Conservation (phyloP, 805 yeast genomes). For the Yarrowia yakushimensis region DNA sequence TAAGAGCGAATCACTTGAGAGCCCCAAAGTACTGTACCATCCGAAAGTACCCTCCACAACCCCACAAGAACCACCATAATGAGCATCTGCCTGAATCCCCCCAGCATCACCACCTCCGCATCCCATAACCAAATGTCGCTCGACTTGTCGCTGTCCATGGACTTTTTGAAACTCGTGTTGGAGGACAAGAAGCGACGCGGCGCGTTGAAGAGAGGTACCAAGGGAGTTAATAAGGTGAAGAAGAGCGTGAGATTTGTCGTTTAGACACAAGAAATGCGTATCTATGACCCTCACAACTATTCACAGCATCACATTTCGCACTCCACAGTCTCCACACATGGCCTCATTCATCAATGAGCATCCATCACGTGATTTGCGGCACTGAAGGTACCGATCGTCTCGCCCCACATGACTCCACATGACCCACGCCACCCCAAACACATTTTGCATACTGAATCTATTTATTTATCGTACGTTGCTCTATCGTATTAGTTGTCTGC, state of each 20-base stretch:
- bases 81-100: constrained; percentile 11
- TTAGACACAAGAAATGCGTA: no score
- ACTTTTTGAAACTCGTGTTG: constrained; percentile 7
- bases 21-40: no score
- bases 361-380: not conserved
- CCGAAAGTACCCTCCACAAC: no score
- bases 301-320: not conserved
- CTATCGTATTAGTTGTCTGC: not conserved
- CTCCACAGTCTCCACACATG: not conserved
- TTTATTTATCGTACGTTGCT: constrained; percentile 9
- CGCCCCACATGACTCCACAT: not conserved
- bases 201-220: not conserved
- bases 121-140: not conserved
- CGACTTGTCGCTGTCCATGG: constrained; percentile 9
- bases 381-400: no score
- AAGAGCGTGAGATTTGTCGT: constrained; percentile 8
- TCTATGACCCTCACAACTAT: no score
- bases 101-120: not conserved
- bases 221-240: constrained; percentile 9
- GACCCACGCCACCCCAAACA: not conserved
- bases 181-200: constrained; percentile 12
- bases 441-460: not conserved
- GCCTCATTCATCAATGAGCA: not conserved
- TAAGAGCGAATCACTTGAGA: no score
- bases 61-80: not conserved